Base-by-base conservation (phyloP, 2,329 filamentous ascomycete species). In the Hymenoscyphus fraxineus region DNA sequence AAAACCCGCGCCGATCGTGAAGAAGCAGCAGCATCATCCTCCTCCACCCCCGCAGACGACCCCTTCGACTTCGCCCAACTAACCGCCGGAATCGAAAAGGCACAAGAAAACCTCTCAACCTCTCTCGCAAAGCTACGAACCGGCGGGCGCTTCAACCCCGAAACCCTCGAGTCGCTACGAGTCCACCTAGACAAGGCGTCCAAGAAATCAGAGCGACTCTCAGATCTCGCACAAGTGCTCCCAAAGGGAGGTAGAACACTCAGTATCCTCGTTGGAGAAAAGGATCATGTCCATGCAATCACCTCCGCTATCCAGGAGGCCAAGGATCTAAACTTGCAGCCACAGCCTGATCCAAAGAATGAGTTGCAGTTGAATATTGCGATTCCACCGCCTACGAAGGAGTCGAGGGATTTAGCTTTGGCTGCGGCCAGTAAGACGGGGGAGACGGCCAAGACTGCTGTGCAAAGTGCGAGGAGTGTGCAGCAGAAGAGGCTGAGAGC, bases 221-320 rank as follows among this genome's bases (percentile, higher is more conserved):
- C 82, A 10, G 87, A 90, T 72, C 72, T 91, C 64, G 88, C 87
- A 2, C 88, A 89, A 72, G 85, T 91, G 16, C 79, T 90, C 47
- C 85, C 86, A 0, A 87, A 88, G 71, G 87, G 82, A 32, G 81
- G 87, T 12, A 77, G 87, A 63, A 81, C 80, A 69, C 75, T 90
- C 38, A 83, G 85, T 65, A 78, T 91, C n/a, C 74, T 89, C 27
- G 85, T 85, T 47, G 84, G 86, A 15, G 88, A 91, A 71, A 82
- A 85, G 71, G 83, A 85, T 80, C 82, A 86, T 72, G 73, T 85
- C 68, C 86, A 86, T 72, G 78, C 81, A 31, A 77, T 86, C 10
- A 77, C 80, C 0, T 77, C 79, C 2, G 79, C 83, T n/a, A 85
- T 87, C 47, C 81, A 82, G 61, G 74, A 77, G 9, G 81, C 82